phyloP scores from a whole-genome alignment of 1,284 basidiomycete genomes.

The Cryptococcus deneoformans region DNA sequence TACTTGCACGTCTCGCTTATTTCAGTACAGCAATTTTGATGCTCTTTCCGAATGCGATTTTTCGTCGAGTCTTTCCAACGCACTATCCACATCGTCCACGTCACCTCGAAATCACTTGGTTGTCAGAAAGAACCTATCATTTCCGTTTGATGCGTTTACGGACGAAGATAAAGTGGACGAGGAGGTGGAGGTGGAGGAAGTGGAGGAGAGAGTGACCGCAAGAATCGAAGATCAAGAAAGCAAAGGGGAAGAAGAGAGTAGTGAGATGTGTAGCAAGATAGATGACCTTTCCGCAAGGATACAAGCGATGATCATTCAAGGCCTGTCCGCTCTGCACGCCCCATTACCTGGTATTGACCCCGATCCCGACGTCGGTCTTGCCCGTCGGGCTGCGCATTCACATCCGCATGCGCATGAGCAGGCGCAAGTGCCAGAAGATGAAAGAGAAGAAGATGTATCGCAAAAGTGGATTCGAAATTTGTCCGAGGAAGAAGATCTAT shows the following conservation, averaged over 20 bases:
- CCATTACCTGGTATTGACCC: neutral
- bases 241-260: conserved; percentile 3
- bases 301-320: conserved; percentile 8
- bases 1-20: neutral
- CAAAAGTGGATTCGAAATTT: neutral
- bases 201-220: neutral
- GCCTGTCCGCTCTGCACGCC: conserved; percentile 8
- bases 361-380: neutral
- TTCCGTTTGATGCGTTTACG: neutral
- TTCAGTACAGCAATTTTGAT: neutral
- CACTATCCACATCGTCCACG: neutral
- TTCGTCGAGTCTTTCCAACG: neutral
- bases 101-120: neutral
- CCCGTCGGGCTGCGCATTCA: too few relatives aligned
- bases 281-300: conserved; percentile 12
- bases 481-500: neutral
- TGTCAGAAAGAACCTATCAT: neutral
- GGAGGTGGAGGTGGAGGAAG: neutral
- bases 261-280: conserved; percentile 9
- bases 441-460: neutral
- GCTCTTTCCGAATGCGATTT: neutral
- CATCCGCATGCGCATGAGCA: too few relatives aligned
- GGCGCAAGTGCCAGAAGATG: too few relatives aligned
- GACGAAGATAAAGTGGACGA: neutral
- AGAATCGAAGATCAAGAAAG: neutral